phyloP scores from a whole-genome alignment of 2,329 filamentous ascomycete species.

The Cryoendolithus antarcticus region DNA sequence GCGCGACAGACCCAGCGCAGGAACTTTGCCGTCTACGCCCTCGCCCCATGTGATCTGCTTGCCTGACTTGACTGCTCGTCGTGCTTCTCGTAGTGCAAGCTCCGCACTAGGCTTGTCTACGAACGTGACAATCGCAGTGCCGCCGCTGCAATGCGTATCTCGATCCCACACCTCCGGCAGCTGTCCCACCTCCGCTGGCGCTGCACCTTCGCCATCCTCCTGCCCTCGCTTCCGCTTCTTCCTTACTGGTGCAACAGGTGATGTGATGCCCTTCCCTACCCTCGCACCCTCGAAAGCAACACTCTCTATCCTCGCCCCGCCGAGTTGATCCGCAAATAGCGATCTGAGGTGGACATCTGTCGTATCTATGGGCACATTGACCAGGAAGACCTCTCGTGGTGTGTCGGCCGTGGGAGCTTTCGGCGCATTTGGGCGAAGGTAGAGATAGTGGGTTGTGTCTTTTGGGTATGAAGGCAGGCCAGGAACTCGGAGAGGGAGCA shows the following conservation, averaged over 20 bases:
- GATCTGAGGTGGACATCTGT: constrained; percentile 64
- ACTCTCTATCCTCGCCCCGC: constrained; percentile 64
- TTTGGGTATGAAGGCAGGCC: constrained; percentile 48
- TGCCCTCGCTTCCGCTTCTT: constrained; percentile 45
- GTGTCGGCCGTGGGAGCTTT: constrained; percentile 63
- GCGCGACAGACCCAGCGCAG: constrained; percentile 42
- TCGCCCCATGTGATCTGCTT: constrained; percentile 58
- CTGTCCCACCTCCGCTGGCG: constrained; percentile 31
- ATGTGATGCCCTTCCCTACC: constrained; percentile 27
- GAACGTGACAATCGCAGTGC: constrained; percentile 69
- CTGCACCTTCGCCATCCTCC: constrained; percentile 30
- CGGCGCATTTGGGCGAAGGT: constrained; percentile 72
- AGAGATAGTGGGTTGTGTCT: constrained; percentile 65
- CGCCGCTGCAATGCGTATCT: constrained; percentile 57
- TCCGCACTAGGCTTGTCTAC: constrained; percentile 73
- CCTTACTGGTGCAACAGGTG: constrained; percentile 24
- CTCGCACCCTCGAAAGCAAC: constrained; percentile 60
- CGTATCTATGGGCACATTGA: constrained; percentile 76
- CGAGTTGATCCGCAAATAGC: constrained; percentile 62
- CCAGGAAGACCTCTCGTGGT: constrained; percentile 72
- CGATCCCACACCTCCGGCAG: constrained; percentile 66
- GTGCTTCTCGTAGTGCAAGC: constrained; percentile 62
- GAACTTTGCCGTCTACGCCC: constrained; percentile 42
- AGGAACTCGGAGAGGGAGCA: constrained; percentile 58
- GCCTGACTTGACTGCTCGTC: constrained; percentile 44